Base-by-base conservation (phyloP, 2,329 filamentous ascomycete genomes). In the Magnaporthiopsis rhizophila region DNA sequence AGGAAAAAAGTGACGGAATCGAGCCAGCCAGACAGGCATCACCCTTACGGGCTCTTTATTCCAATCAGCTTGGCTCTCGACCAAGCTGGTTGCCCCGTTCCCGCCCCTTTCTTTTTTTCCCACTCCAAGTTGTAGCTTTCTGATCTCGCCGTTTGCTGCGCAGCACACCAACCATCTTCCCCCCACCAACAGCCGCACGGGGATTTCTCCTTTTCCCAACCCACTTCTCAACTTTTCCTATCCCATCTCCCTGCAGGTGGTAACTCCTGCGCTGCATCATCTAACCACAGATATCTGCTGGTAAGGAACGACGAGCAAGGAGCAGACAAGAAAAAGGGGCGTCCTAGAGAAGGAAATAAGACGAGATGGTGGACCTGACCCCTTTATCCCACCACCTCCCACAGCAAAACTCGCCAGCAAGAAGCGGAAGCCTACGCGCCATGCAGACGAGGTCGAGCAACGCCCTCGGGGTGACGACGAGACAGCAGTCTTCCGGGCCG, bases 401-500 rank as follows among this genome's bases (percentile, higher is more conserved):
- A n/a, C 45, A 50, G 18, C 45, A 7, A 6, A n/a, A n/a, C 3
- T n/a, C 21, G 45, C 45, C n/a, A 8, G 3, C 45, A 24, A 53
- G 21, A 53, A 53, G n/a, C 5, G 45, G 21, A 13, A 50, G 8
- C 45, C 59, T 45, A 34, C 59, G n/a, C 59, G 24, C 59, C 32
- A 61, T 61, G 59, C 59, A 36, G 34, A 61, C 59, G 34, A 61
- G 59, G 59, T 61, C 59, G 59, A 32, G 30, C 59, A 28, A 18
- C 59, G 24, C 21, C 34, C 34, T 18, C 34, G 59, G 59, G 9
- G 38, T 9, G 7, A 9, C 21, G n/a, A 53, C 45, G 45, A 53
- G 45, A 24, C 18, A n/a, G n/a, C 45, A 24, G 45, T 24, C 45
- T 11, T n/a, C n/a, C 45, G 45, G 21, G 8, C 9, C 45, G 5